Conservation (phyloP, 768 basidiomycete genomes). For the Phanerochaete carnosa region DNA sequence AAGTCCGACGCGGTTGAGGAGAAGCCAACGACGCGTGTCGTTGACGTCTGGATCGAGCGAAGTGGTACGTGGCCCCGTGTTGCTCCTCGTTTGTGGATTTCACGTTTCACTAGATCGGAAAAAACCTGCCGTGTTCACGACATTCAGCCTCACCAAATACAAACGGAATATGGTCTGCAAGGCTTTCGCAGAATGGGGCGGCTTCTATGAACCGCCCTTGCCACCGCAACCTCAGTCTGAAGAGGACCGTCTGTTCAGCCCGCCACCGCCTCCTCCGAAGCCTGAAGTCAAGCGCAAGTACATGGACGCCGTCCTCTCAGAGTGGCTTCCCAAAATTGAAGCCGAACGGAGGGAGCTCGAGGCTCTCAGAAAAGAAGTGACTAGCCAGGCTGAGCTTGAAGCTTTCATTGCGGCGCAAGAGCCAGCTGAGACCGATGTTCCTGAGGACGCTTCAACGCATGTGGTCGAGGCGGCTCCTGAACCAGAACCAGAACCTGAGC, state of each 20-base stretch:
- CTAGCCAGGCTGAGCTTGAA: not conserved
- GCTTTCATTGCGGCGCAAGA: not conserved
- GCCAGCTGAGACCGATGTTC: not conserved
- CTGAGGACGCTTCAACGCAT: not conserved
- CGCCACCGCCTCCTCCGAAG: not conserved
- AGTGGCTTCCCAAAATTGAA: not conserved
- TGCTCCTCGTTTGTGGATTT: not conserved
- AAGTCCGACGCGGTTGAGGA: not conserved
- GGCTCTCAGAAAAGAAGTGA: not conserved
- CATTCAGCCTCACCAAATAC: not conserved
- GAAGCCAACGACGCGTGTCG: not conserved
- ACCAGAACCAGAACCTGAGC: not conserved
- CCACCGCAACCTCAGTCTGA: not conserved
- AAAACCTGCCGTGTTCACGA: not conserved
- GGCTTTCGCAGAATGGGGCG: slow-evolving; percentile 8
- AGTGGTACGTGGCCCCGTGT: not conserved
- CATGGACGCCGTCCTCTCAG: not conserved
- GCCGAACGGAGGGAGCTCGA: not conserved
- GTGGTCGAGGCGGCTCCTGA: not conserved
- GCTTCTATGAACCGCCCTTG: slow-evolving; percentile 9
- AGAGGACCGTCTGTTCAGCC: not conserved
- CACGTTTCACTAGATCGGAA: not conserved
- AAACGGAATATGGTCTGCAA: not conserved
- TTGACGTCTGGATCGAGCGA: slow-evolving; percentile 3
- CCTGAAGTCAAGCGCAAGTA: not conserved